These are phyloP conservation scores for Citeromyces matritensis DNA, from an alignment of 805 yeast species.

Conservation along the genomic window DNA sequence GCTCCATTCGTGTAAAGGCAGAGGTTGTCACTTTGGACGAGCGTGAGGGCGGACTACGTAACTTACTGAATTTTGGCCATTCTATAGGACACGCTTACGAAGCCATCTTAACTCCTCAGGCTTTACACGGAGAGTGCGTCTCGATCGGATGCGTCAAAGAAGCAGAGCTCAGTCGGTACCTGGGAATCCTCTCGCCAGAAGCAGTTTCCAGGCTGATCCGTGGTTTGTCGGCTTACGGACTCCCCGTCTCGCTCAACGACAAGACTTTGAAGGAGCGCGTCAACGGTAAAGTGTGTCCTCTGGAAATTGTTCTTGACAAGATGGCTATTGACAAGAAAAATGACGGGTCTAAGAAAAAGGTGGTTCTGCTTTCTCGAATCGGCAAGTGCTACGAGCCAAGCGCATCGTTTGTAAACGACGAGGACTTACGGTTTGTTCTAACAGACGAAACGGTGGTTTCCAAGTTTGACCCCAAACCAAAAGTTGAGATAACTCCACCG, in stretches of 20 bases:
- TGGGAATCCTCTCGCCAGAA: slow-evolving; percentile 79
- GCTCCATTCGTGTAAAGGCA: slow-evolving; percentile 83
- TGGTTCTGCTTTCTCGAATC: slow-evolving; percentile 68
- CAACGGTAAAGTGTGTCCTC: slow-evolving; percentile 55
- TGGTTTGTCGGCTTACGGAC: slow-evolving; percentile 70
- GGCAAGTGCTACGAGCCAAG: slow-evolving; percentile 82
- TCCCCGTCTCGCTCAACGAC: slow-evolving; percentile 72
- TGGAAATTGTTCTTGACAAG: slow-evolving; percentile 57
- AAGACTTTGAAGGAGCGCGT: slow-evolving; percentile 57
- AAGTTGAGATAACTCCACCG: slow-evolving; percentile 57
- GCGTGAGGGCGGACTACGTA: slow-evolving; percentile 88
- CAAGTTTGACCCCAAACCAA: slow-evolving; percentile 28
- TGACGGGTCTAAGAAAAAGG: slow-evolving; percentile 82
- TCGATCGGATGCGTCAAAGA: slow-evolving; percentile 90
- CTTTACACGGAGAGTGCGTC: slow-evolving; percentile 98
- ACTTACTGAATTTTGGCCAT: slow-evolving; percentile 89
- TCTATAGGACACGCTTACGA: slow-evolving; percentile 97
- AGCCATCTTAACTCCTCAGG: slow-evolving; percentile 93
- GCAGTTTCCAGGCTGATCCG: slow-evolving; percentile 85
- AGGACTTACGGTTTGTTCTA: slow-evolving; percentile 65
- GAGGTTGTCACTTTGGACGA: slow-evolving; percentile 89
- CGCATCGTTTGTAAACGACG: slow-evolving; percentile 76
- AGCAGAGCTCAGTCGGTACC: slow-evolving; percentile 88
- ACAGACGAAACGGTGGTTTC: slow-evolving; percentile 69
- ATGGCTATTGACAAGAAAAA: slow-evolving; percentile 97